Evolutionary conservation across 2,329 filamentous ascomycete genomes (phyloP), one percentile per base, ranked within the genome.

Genomic region (Ophiosphaerella korrae): DNA sequence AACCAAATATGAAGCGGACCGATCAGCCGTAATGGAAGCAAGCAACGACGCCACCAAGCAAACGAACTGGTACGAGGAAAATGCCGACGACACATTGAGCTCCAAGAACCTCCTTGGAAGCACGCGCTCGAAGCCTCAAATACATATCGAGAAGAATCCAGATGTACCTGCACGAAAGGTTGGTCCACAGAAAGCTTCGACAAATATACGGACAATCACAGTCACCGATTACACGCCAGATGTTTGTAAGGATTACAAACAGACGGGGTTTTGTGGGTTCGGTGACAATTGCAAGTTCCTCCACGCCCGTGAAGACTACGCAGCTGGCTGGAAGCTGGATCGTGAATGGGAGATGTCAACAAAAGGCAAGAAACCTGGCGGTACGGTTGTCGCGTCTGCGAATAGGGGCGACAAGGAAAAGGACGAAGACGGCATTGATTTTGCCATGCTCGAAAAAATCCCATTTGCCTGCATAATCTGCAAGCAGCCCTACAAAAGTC

Each of bases 251-350:
- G 94, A 97, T 70, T 94, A 90, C 74, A 93, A 93, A 62, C 83
- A 89, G 64, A 94, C 73, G 0, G 72, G 73, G 1, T 74, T 85
- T 68, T 88, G 84, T 62, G 85, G 86, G 2, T 89, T 87, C 57
- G 88, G 89, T 24, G 90, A 94, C 70, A 86, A 82, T 54, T 96
- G 92, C 78, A 96, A 92, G 67, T 94, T 87, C 68, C 68, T 91
- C 0, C 90, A 94, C 66, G 84, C 84, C 5, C 80, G 90, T 50
- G 87, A 90, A 64, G 88, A 91, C 72, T 88, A 90, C 69, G 91
- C 93, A 63, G 88, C 92, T 70, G 94, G 94, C 2, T 99, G 94
- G 94, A 91, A 97, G 72, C 81, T 99, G 4, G 94, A 99, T 73
- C 83, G 84, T 45, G 93, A 97, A 42, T 99, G 94, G 94, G 94